Conservation (phyloP, 176 grass and related monocot species). For the Microstegium vimineum region DNA sequence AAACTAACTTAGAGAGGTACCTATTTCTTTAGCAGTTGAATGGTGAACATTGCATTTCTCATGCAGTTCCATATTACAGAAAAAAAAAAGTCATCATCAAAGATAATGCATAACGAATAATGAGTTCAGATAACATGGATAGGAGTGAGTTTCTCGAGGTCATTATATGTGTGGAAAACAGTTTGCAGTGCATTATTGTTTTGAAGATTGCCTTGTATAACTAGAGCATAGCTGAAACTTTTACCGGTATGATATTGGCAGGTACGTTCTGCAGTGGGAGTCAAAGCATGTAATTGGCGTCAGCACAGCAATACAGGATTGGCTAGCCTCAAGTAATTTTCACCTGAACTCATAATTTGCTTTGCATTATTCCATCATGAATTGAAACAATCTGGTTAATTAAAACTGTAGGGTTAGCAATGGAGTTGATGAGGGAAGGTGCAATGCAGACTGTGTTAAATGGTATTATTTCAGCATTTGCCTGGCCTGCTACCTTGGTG, state of each 20-base stretch:
- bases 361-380: neutral
- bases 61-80: neutral
- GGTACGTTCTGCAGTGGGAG: constrained; percentile 89
- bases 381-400: constrained; percentile 18
- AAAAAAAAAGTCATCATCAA: neutral
- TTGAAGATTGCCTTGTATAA: neutral
- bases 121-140: neutral
- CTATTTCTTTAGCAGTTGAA: neutral
- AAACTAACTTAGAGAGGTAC: constrained; percentile 87
- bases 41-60: neutral
- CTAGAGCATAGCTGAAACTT: constrained; percentile 1
- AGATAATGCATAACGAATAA: neutral
- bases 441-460: constrained; percentile 84
- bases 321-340: constrained; percentile 83
- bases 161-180: neutral
- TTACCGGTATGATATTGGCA: constrained; percentile 29
- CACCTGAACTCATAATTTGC: neutral
- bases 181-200: neutral
- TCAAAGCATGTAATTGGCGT: constrained; percentile 78
- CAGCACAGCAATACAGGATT: constrained; percentile 90
- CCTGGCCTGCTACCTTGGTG: constrained; percentile 74
- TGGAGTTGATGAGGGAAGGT: constrained; percentile 87
- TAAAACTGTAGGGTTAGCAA: constrained; percentile 53
- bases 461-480: constrained; percentile 75
- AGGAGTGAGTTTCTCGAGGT: neutral